phyloP scores from a whole-genome alignment of 1,284 basidiomycete species.

The Leccinum subrobustum region DNA sequence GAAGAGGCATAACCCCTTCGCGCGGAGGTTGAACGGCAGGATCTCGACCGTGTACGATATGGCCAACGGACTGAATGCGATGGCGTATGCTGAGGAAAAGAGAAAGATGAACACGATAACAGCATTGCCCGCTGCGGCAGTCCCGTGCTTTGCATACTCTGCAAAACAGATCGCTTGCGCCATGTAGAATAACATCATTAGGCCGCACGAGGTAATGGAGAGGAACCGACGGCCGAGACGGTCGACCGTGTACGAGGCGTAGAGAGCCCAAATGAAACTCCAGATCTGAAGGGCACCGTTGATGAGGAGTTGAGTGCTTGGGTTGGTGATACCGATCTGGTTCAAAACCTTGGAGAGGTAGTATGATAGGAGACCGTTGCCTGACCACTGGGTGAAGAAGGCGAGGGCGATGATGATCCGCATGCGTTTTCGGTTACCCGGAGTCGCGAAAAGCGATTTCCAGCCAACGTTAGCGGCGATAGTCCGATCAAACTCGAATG shows the following conservation, averaged over 20 bases:
- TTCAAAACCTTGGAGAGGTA: conserved; percentile 73
- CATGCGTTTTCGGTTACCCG: conserved; percentile 71
- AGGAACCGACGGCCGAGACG: conserved; percentile 59
- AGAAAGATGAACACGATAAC: conserved; percentile 60
- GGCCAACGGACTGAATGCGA: conserved; percentile 73
- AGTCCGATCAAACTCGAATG: conserved; percentile 62
- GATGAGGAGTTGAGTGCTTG: conserved; percentile 62
- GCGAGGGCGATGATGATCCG: conserved; percentile 67
- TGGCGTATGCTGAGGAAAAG: conserved; percentile 67
- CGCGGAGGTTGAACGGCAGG: conserved; percentile 53
- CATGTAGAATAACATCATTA: conserved; percentile 71
- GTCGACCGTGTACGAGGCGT: conserved; percentile 58
- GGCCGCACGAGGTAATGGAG: conserved; percentile 58
- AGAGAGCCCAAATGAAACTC: conserved; percentile 63
- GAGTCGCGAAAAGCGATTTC: conserved; percentile 55
- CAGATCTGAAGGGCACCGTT: conserved; percentile 72
- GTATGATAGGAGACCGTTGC: conserved; percentile 75
- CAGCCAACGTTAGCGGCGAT: conserved; percentile 59
- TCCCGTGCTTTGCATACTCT: conserved; percentile 49
- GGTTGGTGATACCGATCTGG: conserved; percentile 65
- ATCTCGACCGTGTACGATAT: conserved; percentile 77
- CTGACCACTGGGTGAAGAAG: conserved; percentile 76
- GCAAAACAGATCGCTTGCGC: conserved; percentile 74
- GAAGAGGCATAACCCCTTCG: conserved; percentile 78
- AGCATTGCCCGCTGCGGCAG: conserved; percentile 52